Conservation (phyloP, 169 alveolate species). For the Amoebophrya sp. region DNA sequence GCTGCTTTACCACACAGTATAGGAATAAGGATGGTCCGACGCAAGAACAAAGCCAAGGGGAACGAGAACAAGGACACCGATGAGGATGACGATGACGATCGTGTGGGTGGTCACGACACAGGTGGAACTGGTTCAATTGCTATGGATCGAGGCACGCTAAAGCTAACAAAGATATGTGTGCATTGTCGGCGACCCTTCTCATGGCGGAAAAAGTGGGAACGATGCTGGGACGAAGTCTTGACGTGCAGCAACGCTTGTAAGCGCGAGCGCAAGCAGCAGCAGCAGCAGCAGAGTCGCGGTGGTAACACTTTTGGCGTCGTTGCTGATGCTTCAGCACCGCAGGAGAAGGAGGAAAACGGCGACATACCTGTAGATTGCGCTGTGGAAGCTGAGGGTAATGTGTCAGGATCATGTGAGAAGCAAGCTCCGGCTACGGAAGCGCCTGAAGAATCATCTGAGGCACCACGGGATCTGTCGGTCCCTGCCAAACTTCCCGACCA, state of each 20-base stretch:
- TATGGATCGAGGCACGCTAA: no score
- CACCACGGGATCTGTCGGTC: neutral
- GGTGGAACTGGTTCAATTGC: no score
- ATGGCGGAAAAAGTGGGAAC: neutral
- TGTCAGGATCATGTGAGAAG: neutral
- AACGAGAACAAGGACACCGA: no score
- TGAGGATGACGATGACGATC: no score
- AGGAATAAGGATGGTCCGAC: no score
- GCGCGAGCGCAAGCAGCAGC: neutral
- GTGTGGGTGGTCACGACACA: no score
- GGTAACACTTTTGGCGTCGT: no score
- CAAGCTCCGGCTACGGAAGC: neutral
- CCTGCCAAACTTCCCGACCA: neutral
- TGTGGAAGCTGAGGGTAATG: neutral
- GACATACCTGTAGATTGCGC: neutral
- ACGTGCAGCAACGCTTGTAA: conserved; percentile 1
- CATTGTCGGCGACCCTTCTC: neutral
- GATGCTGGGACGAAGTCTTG: neutral
- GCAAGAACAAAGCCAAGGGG: no score
- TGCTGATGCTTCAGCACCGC: no score
- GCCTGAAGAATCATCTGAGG: neutral
- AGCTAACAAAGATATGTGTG: neutral
- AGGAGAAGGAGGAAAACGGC: neutral
- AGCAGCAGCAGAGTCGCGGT: no score
- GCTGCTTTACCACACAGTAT: no score